phyloP scores from a whole-genome alignment of 371 early-diverging fungal species.

The Choanephora cucurbitarum region DNA sequence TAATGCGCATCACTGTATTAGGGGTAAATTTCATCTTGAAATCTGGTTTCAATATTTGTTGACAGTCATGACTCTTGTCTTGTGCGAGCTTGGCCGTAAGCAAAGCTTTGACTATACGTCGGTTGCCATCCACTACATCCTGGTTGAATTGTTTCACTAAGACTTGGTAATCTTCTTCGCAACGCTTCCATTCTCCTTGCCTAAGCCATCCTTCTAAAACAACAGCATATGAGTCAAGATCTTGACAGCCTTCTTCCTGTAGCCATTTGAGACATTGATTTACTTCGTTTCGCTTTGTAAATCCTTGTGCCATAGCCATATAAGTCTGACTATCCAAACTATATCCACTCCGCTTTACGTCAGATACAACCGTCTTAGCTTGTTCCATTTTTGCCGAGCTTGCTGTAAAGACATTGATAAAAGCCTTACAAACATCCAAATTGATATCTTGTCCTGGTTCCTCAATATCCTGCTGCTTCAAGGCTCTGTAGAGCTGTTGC shows the following conservation, averaged over 20 bases:
- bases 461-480: slow-evolving; percentile 4
- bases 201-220: slow-evolving; percentile 31
- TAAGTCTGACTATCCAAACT: slow-evolving; percentile 8
- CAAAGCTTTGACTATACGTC: slow-evolving; percentile 33
- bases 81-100: slow-evolving; percentile 20
- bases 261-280: slow-evolving; percentile 22
- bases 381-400: slow-evolving; percentile 2
- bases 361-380: slow-evolving; percentile 16
- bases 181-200: slow-evolving; percentile 24
- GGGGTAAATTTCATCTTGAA: slow-evolving; percentile 24
- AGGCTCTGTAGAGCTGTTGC: slow-evolving; percentile 6
- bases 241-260: slow-evolving; percentile 3
- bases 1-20: slow-evolving; percentile 27
- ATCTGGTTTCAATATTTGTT: not conserved
- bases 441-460: slow-evolving; percentile 5
- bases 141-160: slow-evolving; percentile 1
- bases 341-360: slow-evolving; percentile 20
- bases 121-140: slow-evolving; percentile 13
- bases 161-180: slow-evolving; percentile 12
- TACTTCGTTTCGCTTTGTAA: slow-evolving; percentile 23
- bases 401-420: slow-evolving; percentile 25
- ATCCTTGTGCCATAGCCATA: slow-evolving; percentile 24
- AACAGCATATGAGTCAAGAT: slow-evolving; percentile 32
- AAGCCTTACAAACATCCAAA: slow-evolving; percentile 20
- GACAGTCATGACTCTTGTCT: not conserved